Evolutionary conservation across 176 grass and related monocot species (phyloP), one percentile per base, ranked within the genome.

Genomic region (Pontederia paniculata): DNA sequence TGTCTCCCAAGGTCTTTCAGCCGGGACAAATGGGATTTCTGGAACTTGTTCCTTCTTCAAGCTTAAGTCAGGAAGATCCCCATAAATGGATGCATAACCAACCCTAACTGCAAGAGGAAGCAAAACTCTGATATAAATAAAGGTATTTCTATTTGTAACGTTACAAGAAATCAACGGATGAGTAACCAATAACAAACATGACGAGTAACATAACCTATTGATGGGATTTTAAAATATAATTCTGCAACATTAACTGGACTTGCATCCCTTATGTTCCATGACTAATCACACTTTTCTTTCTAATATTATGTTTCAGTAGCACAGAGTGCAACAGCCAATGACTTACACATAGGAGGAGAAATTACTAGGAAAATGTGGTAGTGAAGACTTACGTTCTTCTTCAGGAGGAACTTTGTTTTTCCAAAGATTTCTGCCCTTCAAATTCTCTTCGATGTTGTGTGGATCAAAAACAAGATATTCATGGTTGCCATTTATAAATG

Each of bases 1-100:
- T 43, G 86, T 98, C 52, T 91, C 93, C 93, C 93, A 98, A 13
- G 93, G 93, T 49, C 86, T 90, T 44, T 88, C 80, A 19, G 80
- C 81, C 0, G 93, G 72, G 44, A 84, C 48, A 67, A 91, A 98
- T 21, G 80, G 80, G 25, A 84, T 54, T 60, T 88, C 81, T 16
- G 56, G 55, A 69, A 76, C 55, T 23, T 16, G 60, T 9, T 58
- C 65, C 51, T 81, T 84, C 66, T 72, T 81, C 12, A 54, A 55
- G 49, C 84, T 67, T 42, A 75, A 59, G 53, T 75, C 68, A 50
- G 69, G 23, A 63, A 98, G 80, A 23, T 98, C 83, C 22, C 93
- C 93, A 0, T 84, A 91, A 17, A 98, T 88, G 42, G 86, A 88
- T 21, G 86, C 51, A 57, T 98, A 98, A n/a, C 86, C 86, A 9